These are phyloP conservation scores for Cordyceps pruinosa DNA, from an alignment of 2,329 filamentous ascomycete species.

Conservation along the genomic window DNA sequence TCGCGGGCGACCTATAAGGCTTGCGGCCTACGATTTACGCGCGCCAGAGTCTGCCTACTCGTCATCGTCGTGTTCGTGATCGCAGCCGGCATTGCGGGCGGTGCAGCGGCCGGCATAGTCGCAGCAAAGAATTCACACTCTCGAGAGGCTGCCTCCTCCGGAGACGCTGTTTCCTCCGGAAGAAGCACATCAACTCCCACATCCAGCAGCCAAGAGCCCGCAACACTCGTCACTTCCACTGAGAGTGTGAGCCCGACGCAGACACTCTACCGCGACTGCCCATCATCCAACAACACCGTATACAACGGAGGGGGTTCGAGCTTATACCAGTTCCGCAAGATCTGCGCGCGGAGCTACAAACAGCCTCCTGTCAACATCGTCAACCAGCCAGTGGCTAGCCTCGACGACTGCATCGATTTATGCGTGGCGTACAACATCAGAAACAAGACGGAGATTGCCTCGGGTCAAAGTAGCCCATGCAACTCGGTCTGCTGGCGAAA, in stretches of 20 bases:
- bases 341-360: conserved; percentile 8
- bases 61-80: background rate
- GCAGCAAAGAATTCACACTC: background rate
- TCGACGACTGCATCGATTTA: conserved; percentile 14
- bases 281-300: conserved; percentile 11
- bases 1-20: background rate
- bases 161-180: background rate
- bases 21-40: background rate
- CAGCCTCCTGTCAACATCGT: conserved; percentile 2
- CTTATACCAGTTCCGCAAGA: conserved; percentile 12
- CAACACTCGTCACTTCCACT: conserved; percentile 2
- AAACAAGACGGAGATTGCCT: conserved; percentile 10
- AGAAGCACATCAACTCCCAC: background rate
- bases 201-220: background rate
- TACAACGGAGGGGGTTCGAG: conserved; percentile 7
- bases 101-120: background rate
- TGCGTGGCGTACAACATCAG: conserved; percentile 13
- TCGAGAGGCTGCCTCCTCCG: background rate
- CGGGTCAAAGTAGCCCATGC: conserved; percentile 1
- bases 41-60: background rate
- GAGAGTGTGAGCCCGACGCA: background rate
- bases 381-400: conserved; percentile 4
- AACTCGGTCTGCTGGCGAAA: conserved; percentile 14
- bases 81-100: background rate
- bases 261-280: conserved; percentile 14